These are phyloP conservation scores for Scleromitrula shiraiana DNA, from an alignment of 2,329 filamentous ascomycete genomes.

Conservation along the genomic window DNA sequence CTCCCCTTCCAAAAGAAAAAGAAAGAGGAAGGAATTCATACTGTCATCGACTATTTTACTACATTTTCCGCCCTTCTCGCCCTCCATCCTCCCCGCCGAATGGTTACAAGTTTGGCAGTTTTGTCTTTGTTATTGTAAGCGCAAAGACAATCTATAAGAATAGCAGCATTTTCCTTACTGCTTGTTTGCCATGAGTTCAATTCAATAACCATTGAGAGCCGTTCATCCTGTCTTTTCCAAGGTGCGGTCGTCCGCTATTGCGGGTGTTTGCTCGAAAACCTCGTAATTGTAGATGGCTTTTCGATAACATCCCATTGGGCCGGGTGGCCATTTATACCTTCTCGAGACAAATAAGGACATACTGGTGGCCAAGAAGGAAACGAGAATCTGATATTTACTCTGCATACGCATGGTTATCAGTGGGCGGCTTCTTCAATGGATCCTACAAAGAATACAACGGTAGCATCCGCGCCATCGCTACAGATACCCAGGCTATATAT, in stretches of 20 bases:
- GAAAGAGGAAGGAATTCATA: neutral
- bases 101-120: slow-evolving; percentile 12
- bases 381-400: neutral
- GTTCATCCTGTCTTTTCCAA: slow-evolving; percentile 38
- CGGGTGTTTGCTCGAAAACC: slow-evolving; percentile 38
- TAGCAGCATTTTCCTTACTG: slow-evolving; percentile 15
- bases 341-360: slow-evolving; percentile 17
- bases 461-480: neutral
- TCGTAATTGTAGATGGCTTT: slow-evolving; percentile 33
- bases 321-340: slow-evolving; percentile 33
- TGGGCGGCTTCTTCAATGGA: neutral
- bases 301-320: slow-evolving; percentile 34
- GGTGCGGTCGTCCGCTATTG: slow-evolving; percentile 33
- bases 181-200: slow-evolving; percentile 29
- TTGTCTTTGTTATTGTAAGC: neutral
- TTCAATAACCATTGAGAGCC: slow-evolving; percentile 27
- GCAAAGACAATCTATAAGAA: neutral
- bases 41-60: too few relatives aligned
- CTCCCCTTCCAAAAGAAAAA: too few relatives aligned
- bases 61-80: neutral
- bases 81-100: slow-evolving; percentile 1
- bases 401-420: neutral
- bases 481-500: too few relatives aligned
- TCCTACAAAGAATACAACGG: neutral
- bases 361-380: slow-evolving; percentile 26